Base-by-base conservation (phyloP, 1,284 basidiomycete genomes). In the Cryptococcus maquisensis region DNA sequence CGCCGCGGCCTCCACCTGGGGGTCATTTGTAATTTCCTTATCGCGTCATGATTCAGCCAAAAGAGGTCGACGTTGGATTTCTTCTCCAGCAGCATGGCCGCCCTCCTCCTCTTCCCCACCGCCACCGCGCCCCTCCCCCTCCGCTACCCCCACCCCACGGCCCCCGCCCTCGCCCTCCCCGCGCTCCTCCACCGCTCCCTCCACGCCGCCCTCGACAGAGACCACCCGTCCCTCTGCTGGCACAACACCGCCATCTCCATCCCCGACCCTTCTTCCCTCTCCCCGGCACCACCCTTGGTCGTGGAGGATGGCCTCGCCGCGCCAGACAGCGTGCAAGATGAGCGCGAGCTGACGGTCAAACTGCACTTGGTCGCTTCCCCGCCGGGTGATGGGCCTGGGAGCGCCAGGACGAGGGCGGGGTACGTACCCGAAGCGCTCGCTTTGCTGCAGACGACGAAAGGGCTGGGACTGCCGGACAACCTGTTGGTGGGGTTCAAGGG, bases 291-390 rank as follows among this genome's bases (percentile, higher is more conserved):
- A 24, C 18, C 51, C 10, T 48, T 52, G 24, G 40, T 20, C 6
- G 39, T 20, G 1, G 39, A 13, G 20, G 18, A 28, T 12, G 38
- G n/a, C 40, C 15, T 15, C 13, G 48, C 47, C 2, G 15, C 37
- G 16, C 36, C 47, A 26, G 24, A 38, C 7, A 12, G n/a, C 5
- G 47, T 26, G 7, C 21, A 39, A 3, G 38, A 40, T 26, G 72
- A 74, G 45, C 51, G 55, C n/a, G 75, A 77, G 45, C 51, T 72
- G 7, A 77, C 75, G 0, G 63, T 77, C 44, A 75, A 74, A 55
- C 52, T 77, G 16, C 72, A 74, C 43, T 52, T 77, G 15, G 56
- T 69, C 21, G 61, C 51, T 0, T 24, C 47, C 1, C 52, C 32
- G 1, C 24, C 57, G 5, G 23, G 54, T 2, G 6, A 26, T 5